phyloP scores from a whole-genome alignment of 2,329 filamentous ascomycete genomes.

The Fusarium succisae region DNA sequence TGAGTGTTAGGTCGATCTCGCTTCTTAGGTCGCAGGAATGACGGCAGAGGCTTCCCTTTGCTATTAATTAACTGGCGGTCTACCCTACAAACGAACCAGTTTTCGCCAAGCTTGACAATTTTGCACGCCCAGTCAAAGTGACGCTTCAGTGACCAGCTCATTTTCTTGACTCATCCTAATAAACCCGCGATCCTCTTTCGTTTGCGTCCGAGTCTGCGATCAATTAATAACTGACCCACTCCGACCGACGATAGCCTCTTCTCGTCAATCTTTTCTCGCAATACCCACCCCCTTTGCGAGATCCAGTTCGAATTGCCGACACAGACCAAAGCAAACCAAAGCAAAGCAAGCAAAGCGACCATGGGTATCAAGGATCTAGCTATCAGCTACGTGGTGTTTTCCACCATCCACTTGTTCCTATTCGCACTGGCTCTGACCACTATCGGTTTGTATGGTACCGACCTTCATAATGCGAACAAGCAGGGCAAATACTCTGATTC shows the following conservation, averaged over 20 bases:
- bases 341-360: background rate
- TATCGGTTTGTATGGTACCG: constrained; percentile 79
- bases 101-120: background rate
- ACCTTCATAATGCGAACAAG: constrained; percentile 66
- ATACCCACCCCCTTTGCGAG: background rate
- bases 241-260: constrained; percentile 1
- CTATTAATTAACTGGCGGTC: constrained; percentile 22
- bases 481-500: constrained; percentile 63
- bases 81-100: background rate
- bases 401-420: constrained; percentile 75
- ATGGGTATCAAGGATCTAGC: constrained; percentile 59
- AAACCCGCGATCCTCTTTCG: background rate
- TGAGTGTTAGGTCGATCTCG: constrained; percentile 4
- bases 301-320: background rate
- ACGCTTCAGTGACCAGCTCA: constrained; percentile 5
- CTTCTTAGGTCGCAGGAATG: constrained; percentile 12
- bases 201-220: background rate
- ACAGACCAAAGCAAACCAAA: background rate
- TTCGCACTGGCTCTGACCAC: constrained; percentile 81
- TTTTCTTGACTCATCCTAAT: background rate
- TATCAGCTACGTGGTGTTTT: constrained; percentile 64
- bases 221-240: constrained; percentile 1
- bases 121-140: background rate
- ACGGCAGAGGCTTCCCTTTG: constrained; percentile 26
- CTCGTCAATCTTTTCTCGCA: background rate